These are phyloP conservation scores for Metrosideros polymorpha DNA, from an alignment of 441 rosid species.

Conservation along the genomic window DNA sequence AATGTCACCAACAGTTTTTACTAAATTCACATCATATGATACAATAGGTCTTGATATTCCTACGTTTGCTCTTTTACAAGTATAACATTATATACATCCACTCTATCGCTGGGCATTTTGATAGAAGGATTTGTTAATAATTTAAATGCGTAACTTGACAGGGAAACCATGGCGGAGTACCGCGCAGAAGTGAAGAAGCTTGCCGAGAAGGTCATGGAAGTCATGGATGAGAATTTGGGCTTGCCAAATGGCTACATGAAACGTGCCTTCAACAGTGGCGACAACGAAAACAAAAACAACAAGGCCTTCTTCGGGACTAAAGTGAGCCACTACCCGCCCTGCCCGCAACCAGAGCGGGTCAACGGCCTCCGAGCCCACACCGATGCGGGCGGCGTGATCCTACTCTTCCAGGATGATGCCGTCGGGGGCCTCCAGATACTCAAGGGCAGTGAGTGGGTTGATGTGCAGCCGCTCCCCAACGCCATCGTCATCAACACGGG, in stretches of 20 bases:
- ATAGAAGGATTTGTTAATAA: neutral
- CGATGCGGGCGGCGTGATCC: constrained; percentile 85
- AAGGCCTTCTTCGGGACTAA: constrained; percentile 81
- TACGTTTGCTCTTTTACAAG: neutral
- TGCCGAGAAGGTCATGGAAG: constrained; percentile 62
- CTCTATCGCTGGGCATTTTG: neutral
- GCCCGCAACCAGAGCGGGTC: constrained; percentile 62
- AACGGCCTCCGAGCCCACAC: constrained; percentile 85
- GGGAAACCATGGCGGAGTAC: constrained; percentile 71
- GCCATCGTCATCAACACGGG: constrained; percentile 82
- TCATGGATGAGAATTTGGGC: constrained; percentile 79
- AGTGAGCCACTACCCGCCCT: constrained; percentile 92
- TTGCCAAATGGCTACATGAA: constrained; percentile 50
- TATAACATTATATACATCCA: neutral
- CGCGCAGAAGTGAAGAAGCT: constrained; percentile 59
- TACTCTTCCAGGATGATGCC: constrained; percentile 75
- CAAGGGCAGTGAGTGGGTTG: constrained; percentile 71
- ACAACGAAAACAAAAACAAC: neutral
- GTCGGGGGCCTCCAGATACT: constrained; percentile 81
- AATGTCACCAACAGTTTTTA: neutral
- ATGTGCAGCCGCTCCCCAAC: constrained; percentile 69
- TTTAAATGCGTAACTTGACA: constrained; percentile 2
- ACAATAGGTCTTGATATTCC: neutral
- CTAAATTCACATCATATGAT: neutral
- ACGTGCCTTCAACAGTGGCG: constrained; percentile 48